These are phyloP conservation scores for Aspergillus bertholletiae DNA, from an alignment of 495 filamentous ascomycete genomes.

Conservation along the genomic window DNA sequence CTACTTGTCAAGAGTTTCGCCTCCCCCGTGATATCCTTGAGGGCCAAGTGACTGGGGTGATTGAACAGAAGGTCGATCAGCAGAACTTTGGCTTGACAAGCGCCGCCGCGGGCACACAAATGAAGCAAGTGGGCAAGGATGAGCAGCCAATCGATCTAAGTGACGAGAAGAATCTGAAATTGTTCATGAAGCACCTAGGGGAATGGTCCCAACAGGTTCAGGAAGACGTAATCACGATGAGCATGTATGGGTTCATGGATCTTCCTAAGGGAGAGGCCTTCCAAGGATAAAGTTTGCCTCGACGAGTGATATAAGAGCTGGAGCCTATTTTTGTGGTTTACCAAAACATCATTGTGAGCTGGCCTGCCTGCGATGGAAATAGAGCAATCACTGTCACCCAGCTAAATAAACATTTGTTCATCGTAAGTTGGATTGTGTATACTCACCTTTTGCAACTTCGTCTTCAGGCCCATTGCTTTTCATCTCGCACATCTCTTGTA, in stretches of 20 bases:
- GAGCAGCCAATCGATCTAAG: slow-evolving; percentile 51
- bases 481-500: background rate
- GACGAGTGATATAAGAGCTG: background rate
- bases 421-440: no score
- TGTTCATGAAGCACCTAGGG: slow-evolving; percentile 31
- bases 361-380: background rate
- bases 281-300: background rate
- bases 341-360: background rate
- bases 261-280: background rate
- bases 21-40: slow-evolving; percentile 44
- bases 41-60: slow-evolving; percentile 39
- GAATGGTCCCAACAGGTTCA: slow-evolving; percentile 33
- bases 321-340: background rate
- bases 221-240: slow-evolving; percentile 25
- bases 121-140: slow-evolving; percentile 50
- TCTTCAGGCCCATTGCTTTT: background rate
- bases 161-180: slow-evolving; percentile 35
- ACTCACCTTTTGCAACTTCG: background rate
- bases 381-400: background rate
- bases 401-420: no score
- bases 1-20: slow-evolving; percentile 45
- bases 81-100: slow-evolving; percentile 44
- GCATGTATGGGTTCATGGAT: slow-evolving; percentile 27
- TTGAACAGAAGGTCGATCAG: slow-evolving; percentile 40
- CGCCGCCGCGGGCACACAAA: slow-evolving; percentile 45